These are phyloP conservation scores for Salisapilia sapeloensis DNA, from an alignment of 352 stramenopile genomes.

Conservation along the genomic window DNA sequence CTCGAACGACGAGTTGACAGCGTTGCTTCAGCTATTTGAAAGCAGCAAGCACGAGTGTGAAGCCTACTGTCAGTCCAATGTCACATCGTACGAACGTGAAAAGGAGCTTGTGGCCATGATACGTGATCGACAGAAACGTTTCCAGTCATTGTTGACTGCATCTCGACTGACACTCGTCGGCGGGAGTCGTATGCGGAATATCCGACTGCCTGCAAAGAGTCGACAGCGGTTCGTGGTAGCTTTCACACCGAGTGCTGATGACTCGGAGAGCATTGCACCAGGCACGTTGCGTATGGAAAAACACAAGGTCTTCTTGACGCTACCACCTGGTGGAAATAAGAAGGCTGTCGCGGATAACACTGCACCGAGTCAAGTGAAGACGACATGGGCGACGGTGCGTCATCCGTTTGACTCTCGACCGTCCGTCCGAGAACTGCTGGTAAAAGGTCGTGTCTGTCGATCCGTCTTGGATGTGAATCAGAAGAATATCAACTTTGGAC, in stretches of 20 bases:
- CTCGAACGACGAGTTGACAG: too few species aligned
- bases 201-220: conserved; percentile 64
- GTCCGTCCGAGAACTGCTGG: conserved; percentile 66
- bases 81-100: conserved; percentile 48
- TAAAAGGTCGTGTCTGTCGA: conserved; percentile 71
- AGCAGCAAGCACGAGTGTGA: conserved; percentile 54
- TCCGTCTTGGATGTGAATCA: conserved; percentile 84
- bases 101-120: conserved; percentile 68
- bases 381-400: conserved; percentile 46
- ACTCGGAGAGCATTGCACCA: conserved; percentile 17
- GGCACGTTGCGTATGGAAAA: conserved; percentile 67
- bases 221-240: conserved; percentile 63
- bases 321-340: conserved; percentile 73
- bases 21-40: conserved; percentile 58
- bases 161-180: conserved; percentile 47
- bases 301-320: conserved; percentile 77
- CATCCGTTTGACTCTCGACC: conserved; percentile 65
- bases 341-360: conserved; percentile 48
- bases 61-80: conserved; percentile 39
- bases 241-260: conserved; percentile 37
- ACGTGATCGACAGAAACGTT: conserved; percentile 42
- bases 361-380: conserved; percentile 8
- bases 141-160: conserved; percentile 48
- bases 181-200: conserved; percentile 55
- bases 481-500: conserved; percentile 86